These are phyloP conservation scores for Dillenia suffruticosa DNA, from an alignment of 164 flowering plant species.

Conservation along the genomic window DNA sequence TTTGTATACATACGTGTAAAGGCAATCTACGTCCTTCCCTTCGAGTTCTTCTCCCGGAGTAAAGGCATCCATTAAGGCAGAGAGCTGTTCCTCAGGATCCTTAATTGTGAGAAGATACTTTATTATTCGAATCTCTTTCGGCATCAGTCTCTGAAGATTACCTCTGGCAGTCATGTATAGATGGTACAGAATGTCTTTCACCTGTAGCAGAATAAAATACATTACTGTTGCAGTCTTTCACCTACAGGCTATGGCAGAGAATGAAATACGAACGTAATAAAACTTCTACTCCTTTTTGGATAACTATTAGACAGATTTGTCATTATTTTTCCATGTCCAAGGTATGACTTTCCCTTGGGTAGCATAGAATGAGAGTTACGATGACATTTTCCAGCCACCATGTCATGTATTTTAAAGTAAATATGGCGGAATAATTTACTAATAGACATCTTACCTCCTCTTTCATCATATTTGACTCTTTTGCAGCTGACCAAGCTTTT, in stretches of 20 bases:
- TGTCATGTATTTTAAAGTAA: no score
- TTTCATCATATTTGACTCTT: slow-evolving; percentile 71
- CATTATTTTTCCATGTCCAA: no score
- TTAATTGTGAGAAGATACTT: slow-evolving; percentile 81
- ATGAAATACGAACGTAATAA: no score
- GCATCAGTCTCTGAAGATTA: slow-evolving; percentile 72
- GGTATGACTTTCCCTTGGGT: no score
- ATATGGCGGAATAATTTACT: background rate
- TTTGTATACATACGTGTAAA: slow-evolving; percentile 70
- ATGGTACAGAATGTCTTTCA: slow-evolving; percentile 73
- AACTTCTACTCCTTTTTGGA: no score
- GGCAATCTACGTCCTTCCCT: slow-evolving; percentile 59
- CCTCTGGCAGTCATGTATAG: slow-evolving; percentile 60
- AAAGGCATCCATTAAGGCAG: slow-evolving; percentile 74
- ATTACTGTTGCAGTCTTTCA: background rate
- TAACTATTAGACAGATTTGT: no score
- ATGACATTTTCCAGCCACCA: no score
- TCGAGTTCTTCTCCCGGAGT: slow-evolving; percentile 88
- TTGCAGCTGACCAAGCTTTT: slow-evolving; percentile 92
- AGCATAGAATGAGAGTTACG: no score
- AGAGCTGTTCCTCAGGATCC: slow-evolving; percentile 62
- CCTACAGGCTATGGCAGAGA: no score
- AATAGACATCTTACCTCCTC: slow-evolving; percentile 55
- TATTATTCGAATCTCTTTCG: slow-evolving; percentile 78
- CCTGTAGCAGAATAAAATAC: slow-evolving; percentile 41